Conservation (phyloP, 306 rosid genomes). For the Prinsepia uniflora region DNA sequence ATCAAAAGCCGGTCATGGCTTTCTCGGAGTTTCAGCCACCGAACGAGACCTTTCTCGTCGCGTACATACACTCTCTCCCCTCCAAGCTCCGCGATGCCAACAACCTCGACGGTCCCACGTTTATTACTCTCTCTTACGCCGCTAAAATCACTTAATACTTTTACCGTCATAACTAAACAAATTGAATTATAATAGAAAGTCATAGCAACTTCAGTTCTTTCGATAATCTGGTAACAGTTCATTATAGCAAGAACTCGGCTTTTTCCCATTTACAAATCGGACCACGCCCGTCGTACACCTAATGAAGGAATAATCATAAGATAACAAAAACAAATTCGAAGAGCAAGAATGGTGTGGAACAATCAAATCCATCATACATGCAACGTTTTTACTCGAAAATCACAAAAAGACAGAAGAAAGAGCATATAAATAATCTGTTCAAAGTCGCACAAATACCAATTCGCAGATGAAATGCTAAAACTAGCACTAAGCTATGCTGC, state of each 20-base stretch:
- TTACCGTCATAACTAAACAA: no score
- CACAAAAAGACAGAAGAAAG: background rate
- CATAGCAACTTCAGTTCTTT: no score
- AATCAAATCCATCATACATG: background rate
- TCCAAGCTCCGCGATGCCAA: background rate
- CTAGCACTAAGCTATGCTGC: slow-evolving; percentile 1
- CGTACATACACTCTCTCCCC: background rate
- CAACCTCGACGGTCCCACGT: background rate
- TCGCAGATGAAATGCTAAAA: background rate
- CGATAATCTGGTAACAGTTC: no score
- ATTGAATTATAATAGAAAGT: no score
- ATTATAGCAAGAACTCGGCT: no score
- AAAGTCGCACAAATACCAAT: background rate
- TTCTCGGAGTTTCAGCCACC: background rate
- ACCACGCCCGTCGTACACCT: no score
- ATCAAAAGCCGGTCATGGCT: background rate
- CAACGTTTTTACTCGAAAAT: background rate
- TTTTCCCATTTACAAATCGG: no score
- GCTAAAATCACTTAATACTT: no score
- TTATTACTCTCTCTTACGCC: no score
- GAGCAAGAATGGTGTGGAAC: background rate
- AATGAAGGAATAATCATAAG: no score
- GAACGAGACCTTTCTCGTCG: background rate
- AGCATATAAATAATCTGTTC: slow-evolving; percentile 2
- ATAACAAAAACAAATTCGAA: background rate